Evolutionary conservation across 768 basidiomycete genomes (phyloP).

Genomic region (Pulveroboletus sp.): DNA sequence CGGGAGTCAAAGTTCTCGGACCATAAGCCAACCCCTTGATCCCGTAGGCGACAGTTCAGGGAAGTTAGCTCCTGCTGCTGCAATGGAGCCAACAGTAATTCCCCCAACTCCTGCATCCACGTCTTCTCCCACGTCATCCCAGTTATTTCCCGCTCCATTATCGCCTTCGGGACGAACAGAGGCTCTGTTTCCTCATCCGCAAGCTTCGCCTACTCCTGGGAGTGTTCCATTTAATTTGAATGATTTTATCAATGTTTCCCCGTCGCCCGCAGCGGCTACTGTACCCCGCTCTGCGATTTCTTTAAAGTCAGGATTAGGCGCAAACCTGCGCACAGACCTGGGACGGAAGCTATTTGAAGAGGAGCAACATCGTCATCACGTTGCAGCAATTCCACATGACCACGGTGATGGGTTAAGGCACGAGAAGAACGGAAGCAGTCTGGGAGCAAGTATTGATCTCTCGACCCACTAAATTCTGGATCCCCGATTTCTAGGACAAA

Average conservation of each 20-base stretch:
- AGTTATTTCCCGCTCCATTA: constrained; percentile 21
- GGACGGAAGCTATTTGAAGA: constrained; percentile 69
- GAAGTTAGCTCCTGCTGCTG: constrained; percentile 22
- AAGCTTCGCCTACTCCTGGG: constrained; percentile 35
- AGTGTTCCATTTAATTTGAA: constrained; percentile 53
- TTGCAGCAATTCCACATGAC: constrained; percentile 10
- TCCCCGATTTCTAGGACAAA: constrained; percentile 1
- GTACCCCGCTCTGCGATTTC: constrained; percentile 30
- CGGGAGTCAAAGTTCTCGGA: constrained; percentile 25
- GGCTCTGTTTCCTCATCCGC: constrained; percentile 22
- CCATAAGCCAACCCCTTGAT: constrained; percentile 16
- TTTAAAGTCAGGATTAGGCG: constrained; percentile 35
- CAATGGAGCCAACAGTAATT: constrained; percentile 30
- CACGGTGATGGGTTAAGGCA: constrained; percentile 23
- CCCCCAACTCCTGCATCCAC: constrained; percentile 32
- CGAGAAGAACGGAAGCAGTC: constrained; percentile 22
- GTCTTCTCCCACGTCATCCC: constrained; percentile 20
- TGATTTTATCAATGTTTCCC: constrained; percentile 72
- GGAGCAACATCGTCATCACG: constrained; percentile 49
- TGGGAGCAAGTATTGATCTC: constrained; percentile 31
- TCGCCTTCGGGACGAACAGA: constrained; percentile 25
- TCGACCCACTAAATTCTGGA: constrained; percentile 20
- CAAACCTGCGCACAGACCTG: constrained; percentile 56
- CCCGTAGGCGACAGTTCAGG: constrained; percentile 10
- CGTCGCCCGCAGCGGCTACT: constrained; percentile 46